Base-by-base conservation (phyloP, 257 asterid species). In the Ajuga chamaepitys region DNA sequence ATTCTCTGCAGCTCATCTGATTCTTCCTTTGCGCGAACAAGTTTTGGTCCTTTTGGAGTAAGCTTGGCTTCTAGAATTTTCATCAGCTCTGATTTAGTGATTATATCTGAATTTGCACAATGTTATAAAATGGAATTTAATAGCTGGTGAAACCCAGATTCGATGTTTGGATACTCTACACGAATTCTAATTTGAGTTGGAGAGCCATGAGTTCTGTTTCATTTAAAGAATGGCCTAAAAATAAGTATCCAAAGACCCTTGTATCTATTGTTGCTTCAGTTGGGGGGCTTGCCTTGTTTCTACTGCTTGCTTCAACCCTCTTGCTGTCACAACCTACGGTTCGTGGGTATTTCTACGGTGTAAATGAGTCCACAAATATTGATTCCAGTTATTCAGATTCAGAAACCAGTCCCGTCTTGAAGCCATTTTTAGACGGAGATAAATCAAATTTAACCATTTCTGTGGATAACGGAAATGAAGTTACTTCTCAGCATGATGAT, bases 281-380 rank as follows among this genome's bases (percentile, higher is more conserved):
- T 22, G 95, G 95, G 42, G 88, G 87, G 34, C 81, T 91, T 59
- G 90, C 95, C 41, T 21, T 83, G 58, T 85, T 88, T 70, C 74
- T 91, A 61, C 56, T 86, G 65, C 80, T 91, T 63, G 90, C 90
- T 67, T 91, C 96, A 10, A 79, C 96, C 17, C 26, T 82, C 57
- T 74, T 91, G 78, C 82, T 88, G 35, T 77, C 91, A 0, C 86
- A 80, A 22, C 96, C 91, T 2, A 75, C 88, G 0, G 74, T 83
- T 65, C 82, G 78, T 54, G 83, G 82, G 44, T 82, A 85, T 58
- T 74, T 87, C 70, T 82, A 82, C 24, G 78, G 75, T 37, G 70
- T 76, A 38, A 77, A 64, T 50, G 75, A 50, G 66, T 42, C 78
- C 22, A 70, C 62, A 45, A 67, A 60, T 60, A 41, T 73, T 24